Conservation (phyloP, 1,139 yeast species). For the Saccharomycopsis hybrid region DNA sequence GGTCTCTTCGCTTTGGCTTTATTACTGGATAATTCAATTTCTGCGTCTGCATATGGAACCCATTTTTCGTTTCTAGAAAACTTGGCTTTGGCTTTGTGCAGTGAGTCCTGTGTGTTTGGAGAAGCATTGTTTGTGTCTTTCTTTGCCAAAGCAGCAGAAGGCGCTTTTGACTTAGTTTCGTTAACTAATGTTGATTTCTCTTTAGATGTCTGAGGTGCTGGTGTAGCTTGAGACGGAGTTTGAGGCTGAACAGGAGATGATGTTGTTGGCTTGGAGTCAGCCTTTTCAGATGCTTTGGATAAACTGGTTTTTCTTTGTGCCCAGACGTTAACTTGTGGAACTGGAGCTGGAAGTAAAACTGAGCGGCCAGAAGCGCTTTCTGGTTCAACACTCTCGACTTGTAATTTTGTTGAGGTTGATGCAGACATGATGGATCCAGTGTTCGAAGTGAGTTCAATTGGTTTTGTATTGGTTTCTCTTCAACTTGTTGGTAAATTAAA, state of each 20-base stretch:
- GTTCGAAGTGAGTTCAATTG: too few relatives aligned
- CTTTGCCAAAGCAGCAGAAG: neutral
- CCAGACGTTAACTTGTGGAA: slow-evolving; percentile 29
- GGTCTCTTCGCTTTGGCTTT: slow-evolving; percentile 7
- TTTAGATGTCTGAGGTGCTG: too few relatives aligned
- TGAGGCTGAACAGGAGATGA: too few relatives aligned
- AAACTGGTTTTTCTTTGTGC: slow-evolving; percentile 20
- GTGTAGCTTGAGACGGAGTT: too few relatives aligned
- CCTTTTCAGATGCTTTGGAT: too few relatives aligned
- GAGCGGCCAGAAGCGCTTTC: slow-evolving; percentile 11
- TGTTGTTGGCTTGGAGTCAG: too few relatives aligned
- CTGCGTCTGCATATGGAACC: slow-evolving; percentile 28
- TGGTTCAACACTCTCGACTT: neutral
- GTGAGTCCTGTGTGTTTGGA: neutral
- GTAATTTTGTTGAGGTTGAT: too few relatives aligned
- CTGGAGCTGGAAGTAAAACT: slow-evolving; percentile 27
- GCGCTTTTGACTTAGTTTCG: too few relatives aligned
- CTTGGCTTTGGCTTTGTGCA: slow-evolving; percentile 21
- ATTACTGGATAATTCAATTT: slow-evolving; percentile 21
- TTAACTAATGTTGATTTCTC: too few relatives aligned
- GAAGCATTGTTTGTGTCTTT: neutral
- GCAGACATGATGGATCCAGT: too few relatives aligned
- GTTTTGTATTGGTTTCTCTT: too few relatives aligned
- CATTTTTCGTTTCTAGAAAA: slow-evolving; percentile 27
- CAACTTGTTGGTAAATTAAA: too few relatives aligned